These are phyloP conservation scores for Cystofilobasidium macerans DNA, from an alignment of 768 basidiomycete species.

Conservation along the genomic window DNA sequence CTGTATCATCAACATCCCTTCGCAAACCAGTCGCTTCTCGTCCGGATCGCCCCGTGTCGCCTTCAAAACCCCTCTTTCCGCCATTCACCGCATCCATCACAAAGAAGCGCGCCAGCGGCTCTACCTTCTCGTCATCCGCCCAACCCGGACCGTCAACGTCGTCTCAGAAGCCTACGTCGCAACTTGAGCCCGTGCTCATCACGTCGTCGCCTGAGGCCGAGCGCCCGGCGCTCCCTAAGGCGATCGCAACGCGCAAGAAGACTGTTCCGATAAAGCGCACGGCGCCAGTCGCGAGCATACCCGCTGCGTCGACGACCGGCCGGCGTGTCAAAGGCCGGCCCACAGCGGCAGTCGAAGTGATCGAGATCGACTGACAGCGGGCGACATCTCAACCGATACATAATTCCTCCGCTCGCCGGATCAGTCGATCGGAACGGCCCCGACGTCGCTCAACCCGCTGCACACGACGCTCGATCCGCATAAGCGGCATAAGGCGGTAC, in stretches of 20 bases:
- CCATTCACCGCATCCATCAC: background rate
- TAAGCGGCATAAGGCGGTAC: background rate
- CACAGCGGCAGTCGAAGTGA: background rate
- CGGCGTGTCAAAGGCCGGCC: background rate
- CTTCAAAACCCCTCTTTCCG: background rate
- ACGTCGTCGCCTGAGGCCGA: background rate
- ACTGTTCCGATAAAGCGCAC: background rate
- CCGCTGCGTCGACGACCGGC: background rate
- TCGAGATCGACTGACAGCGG: constrained; percentile 3
- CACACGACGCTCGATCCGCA: background rate
- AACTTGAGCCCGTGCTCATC: background rate
- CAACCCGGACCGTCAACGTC: too few species aligned
- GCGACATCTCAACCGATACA: too few species aligned
- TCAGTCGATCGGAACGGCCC: background rate
- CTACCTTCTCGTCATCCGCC: background rate
- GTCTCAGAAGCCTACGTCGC: background rate
- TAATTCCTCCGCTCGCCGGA: too few species aligned
- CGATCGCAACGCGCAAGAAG: background rate
- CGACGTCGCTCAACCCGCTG: background rate
- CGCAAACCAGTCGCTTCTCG: background rate
- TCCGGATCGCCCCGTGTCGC: background rate
- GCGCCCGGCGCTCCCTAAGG: background rate
- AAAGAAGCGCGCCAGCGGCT: background rate
- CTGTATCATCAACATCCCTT: background rate
- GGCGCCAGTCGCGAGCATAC: background rate